These are phyloP conservation scores for Phytophthora aleatoria DNA, from an alignment of 352 stramenopile genomes.

Conservation along the genomic window DNA sequence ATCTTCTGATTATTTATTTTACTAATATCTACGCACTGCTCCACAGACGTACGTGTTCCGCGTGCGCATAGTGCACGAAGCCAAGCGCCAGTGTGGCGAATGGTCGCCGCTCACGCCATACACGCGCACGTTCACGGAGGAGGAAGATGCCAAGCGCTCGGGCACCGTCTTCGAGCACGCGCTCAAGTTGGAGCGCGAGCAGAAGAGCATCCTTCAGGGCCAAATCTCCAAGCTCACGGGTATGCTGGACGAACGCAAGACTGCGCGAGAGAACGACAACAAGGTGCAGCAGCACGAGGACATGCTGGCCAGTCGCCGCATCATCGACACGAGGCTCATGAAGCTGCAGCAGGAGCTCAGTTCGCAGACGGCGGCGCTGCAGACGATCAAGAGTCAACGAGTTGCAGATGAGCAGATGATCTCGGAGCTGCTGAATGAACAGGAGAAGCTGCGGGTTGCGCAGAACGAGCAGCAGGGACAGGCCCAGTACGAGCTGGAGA, in stretches of 20 bases:
- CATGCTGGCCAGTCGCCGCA: slow-evolving; percentile 81
- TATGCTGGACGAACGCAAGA: slow-evolving; percentile 65
- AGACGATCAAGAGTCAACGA: slow-evolving; percentile 74
- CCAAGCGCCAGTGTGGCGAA: slow-evolving; percentile 68
- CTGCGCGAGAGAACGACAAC: slow-evolving; percentile 40
- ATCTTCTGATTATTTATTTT: slow-evolving; percentile 8
- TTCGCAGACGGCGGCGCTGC: slow-evolving; percentile 55
- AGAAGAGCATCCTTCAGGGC: slow-evolving; percentile 67
- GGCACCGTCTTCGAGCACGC: slow-evolving; percentile 88
- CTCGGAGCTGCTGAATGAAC: slow-evolving; percentile 81
- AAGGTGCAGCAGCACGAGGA: slow-evolving; percentile 75
- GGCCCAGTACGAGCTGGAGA: slow-evolving; percentile 68
- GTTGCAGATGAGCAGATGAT: slow-evolving; percentile 83
- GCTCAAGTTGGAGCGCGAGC: slow-evolving; percentile 78
- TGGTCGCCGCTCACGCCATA: slow-evolving; percentile 77
- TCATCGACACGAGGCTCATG: slow-evolving; percentile 84
- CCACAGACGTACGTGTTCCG: slow-evolving; percentile 80
- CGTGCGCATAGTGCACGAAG: slow-evolving; percentile 67
- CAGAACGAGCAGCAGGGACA: slow-evolving; percentile 57
- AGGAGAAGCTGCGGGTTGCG: slow-evolving; percentile 66
- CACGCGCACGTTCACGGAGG: slow-evolving; percentile 85
- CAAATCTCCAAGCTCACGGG: slow-evolving; percentile 84
- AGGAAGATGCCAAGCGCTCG: slow-evolving; percentile 86
- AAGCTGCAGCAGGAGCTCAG: slow-evolving; percentile 76
- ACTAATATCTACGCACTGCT: background rate